Evolutionary conservation across 2,329 filamentous ascomycete genomes (phyloP).

Genomic region (Paecilomyces dactylethromorphus): DNA sequence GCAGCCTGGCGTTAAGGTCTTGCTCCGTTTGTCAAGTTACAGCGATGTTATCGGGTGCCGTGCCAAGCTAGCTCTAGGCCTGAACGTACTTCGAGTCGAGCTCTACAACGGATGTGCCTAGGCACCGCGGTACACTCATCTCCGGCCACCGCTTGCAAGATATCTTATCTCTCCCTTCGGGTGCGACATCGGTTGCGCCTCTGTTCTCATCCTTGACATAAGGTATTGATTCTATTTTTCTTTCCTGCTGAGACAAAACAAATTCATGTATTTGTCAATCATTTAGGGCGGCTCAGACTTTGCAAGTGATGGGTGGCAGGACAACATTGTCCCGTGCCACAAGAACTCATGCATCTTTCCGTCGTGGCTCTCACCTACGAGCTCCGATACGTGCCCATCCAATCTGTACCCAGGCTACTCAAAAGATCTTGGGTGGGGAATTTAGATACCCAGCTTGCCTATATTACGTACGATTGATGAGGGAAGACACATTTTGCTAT

Average conservation of each 20-base stretch:
- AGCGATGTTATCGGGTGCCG: not conserved
- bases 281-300: not conserved
- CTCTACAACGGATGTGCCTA: not conserved
- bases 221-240: not conserved
- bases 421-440: not conserved
- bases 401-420: not conserved
- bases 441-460: not conserved
- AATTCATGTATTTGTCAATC: not conserved
- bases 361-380: not conserved
- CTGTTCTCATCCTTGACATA: not conserved
- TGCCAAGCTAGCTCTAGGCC: not conserved
- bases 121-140: not conserved
- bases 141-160: not conserved
- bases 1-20: not conserved
- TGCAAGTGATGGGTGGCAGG: not conserved
- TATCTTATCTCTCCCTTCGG: not conserved
- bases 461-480: not conserved
- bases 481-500: not conserved
- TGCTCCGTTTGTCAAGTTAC: not conserved
- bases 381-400: not conserved
- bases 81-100: not conserved
- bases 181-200: not conserved
- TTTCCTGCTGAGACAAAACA: not conserved
- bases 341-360: not conserved
- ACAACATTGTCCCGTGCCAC: not conserved